These are phyloP conservation scores for Umbelopsis sp. DNA, from an alignment of 192 early-diverging fungal genomes.

Conservation along the genomic window DNA sequence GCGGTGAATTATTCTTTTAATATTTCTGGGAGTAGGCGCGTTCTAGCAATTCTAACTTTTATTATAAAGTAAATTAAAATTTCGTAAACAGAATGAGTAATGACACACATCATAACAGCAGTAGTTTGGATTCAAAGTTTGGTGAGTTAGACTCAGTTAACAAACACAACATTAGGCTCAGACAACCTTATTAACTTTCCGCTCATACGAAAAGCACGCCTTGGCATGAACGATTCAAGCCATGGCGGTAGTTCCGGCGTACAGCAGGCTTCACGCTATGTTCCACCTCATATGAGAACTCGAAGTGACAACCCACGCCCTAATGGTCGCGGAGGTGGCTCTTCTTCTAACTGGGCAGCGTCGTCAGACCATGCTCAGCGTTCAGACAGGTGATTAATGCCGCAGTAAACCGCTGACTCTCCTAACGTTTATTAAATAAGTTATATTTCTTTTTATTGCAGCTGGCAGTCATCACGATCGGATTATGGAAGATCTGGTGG, in stretches of 20 bases:
- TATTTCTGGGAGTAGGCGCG: background rate
- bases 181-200: background rate
- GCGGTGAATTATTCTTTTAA: constrained; percentile 20
- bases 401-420: constrained; percentile 3
- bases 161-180: background rate
- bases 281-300: constrained; percentile 66
- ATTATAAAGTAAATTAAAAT: background rate
- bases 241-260: constrained; percentile 29
- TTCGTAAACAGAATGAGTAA: constrained; percentile 40
- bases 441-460: background rate
- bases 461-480: constrained; percentile 35
- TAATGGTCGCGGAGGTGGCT: constrained; percentile 7
- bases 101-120: constrained; percentile 48
- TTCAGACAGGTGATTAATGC: constrained; percentile 3
- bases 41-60: background rate
- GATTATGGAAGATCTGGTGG: constrained; percentile 45
- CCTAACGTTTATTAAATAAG: background rate
- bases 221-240: constrained; percentile 63
- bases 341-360: constrained; percentile 17
- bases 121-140: constrained; percentile 69
- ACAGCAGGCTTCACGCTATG: constrained; percentile 50
- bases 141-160: constrained; percentile 47
- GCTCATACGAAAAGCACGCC: constrained; percentile 56
- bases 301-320: constrained; percentile 16
- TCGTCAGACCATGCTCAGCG: background rate